phyloP scores from a whole-genome alignment of 768 basidiomycete species.

The Lepiota venenata region DNA sequence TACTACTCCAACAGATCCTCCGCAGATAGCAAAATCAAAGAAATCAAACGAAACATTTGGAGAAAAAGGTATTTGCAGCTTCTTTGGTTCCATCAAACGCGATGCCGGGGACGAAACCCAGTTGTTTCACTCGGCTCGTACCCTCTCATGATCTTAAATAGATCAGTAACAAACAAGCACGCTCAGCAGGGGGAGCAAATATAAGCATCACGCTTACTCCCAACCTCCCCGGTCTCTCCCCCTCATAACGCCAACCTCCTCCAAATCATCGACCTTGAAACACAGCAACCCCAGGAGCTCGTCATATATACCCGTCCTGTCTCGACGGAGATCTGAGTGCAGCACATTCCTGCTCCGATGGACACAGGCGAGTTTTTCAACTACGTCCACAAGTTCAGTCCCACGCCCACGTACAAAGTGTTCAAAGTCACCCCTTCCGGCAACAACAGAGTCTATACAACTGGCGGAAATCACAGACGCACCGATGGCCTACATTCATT shows the following conservation, averaged over 20 bases:
- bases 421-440: not conserved
- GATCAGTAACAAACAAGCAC: not conserved
- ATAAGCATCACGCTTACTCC: slow-evolving; percentile 5
- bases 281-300: not conserved
- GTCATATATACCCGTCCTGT: not conserved
- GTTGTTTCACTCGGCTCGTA: slow-evolving; percentile 1
- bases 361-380: not conserved
- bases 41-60: slow-evolving; percentile 5
- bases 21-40: not conserved
- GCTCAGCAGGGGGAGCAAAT: not conserved
- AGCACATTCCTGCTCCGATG: slow-evolving; percentile 6
- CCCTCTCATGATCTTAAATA: not conserved
- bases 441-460: not conserved
- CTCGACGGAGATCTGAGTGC: slow-evolving; percentile 5
- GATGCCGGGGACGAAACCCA: no score
- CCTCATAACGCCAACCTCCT: slow-evolving; percentile 1
- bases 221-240: slow-evolving; percentile 3
- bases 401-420: not conserved
- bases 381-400: slow-evolving; percentile 6
- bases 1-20: no score
- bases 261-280: slow-evolving; percentile 1
- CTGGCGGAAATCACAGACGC: slow-evolving; percentile 7
- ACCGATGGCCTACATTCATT: slow-evolving; percentile 10
- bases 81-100: no score
- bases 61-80: no score